These are phyloP conservation scores for Ophiocytium majus DNA, from an alignment of 352 stramenopile species.

Conservation along the genomic window DNA sequence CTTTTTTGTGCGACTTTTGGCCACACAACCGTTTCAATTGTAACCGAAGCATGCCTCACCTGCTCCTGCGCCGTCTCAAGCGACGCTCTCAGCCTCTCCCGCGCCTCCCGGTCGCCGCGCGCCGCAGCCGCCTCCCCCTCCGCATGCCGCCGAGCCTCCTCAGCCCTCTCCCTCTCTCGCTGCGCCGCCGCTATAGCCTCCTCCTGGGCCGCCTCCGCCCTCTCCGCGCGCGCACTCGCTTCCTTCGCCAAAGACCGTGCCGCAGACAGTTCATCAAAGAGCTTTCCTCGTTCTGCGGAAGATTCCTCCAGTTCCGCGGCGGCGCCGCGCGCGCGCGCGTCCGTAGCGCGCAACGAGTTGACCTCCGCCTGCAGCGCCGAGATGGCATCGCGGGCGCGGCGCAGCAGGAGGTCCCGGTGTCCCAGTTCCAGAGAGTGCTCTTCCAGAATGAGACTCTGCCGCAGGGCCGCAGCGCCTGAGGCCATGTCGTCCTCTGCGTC, in stretches of 20 bases:
- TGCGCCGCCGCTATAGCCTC: background rate
- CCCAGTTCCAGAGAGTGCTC: slow-evolving; percentile 14
- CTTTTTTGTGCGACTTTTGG: no score
- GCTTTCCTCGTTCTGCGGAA: background rate
- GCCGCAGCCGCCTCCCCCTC: background rate
- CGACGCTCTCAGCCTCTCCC: background rate
- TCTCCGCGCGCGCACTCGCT: no score
- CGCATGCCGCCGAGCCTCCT: background rate
- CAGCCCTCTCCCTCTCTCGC: background rate
- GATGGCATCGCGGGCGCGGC: slow-evolving; percentile 14
- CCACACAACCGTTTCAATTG: no score
- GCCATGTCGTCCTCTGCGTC: background rate
- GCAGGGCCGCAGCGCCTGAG: background rate
- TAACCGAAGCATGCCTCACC: no score
- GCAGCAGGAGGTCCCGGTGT: slow-evolving; percentile 19
- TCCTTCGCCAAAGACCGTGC: no score
- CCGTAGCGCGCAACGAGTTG: background rate
- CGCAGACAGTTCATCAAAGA: background rate
- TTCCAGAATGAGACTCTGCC: background rate
- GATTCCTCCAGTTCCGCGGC: background rate
- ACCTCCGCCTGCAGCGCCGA: background rate
- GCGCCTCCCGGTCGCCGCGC: background rate
- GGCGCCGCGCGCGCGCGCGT: background rate
- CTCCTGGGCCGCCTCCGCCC: no score
- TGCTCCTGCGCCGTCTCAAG: background rate